Evolutionary conservation across 1,284 basidiomycete species (phyloP).

Genomic region (Tilletia horrida): DNA sequence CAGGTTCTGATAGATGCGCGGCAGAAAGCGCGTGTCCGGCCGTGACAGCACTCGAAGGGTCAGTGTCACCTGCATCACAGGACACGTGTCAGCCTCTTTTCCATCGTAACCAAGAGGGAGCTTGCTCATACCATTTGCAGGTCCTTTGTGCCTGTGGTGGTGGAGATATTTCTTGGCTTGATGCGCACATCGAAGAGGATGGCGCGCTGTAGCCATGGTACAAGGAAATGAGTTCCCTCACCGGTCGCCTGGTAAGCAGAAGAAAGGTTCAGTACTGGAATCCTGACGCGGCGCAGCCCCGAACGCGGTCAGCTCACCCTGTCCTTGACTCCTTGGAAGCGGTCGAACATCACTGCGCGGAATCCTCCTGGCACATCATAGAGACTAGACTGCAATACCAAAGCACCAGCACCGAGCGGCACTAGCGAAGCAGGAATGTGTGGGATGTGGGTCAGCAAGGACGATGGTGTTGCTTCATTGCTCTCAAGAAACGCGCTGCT

Average conservation of each 20-base stretch:
- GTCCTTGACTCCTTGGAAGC: constrained; percentile 78
- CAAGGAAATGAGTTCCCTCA: constrained; percentile 92
- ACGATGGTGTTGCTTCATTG: neutral
- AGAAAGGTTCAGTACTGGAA: neutral
- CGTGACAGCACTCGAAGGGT: constrained; percentile 92
- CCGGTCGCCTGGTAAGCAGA: constrained; percentile 26
- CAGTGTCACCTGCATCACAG: constrained; percentile 61
- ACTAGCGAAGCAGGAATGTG: constrained; percentile 33
- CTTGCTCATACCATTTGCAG: constrained; percentile 71
- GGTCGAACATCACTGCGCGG: constrained; percentile 96
- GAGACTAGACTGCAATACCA: constrained; percentile 54
- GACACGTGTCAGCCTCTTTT: neutral
- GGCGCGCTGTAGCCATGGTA: constrained; percentile 84
- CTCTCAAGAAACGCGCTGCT: neutral
- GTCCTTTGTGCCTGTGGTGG: constrained; percentile 90
- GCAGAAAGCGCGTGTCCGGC: constrained; percentile 80
- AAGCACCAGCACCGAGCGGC: constrained; percentile 52
- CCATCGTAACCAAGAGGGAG: neutral
- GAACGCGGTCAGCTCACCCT: constrained; percentile 2
- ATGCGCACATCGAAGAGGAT: constrained; percentile 97
- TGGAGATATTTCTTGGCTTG: constrained; percentile 95
- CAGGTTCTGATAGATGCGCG: constrained; percentile 91
- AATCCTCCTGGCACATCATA: constrained; percentile 64
- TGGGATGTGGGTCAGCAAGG: neutral
- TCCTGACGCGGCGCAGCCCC: too few species aligned